Percentiles rank a stretch among this genome's conserved stretches.
Evolutionary conservation across 257 asterid species (phyloP).

Genomic region (Fraxinus cuspidata): DNA sequence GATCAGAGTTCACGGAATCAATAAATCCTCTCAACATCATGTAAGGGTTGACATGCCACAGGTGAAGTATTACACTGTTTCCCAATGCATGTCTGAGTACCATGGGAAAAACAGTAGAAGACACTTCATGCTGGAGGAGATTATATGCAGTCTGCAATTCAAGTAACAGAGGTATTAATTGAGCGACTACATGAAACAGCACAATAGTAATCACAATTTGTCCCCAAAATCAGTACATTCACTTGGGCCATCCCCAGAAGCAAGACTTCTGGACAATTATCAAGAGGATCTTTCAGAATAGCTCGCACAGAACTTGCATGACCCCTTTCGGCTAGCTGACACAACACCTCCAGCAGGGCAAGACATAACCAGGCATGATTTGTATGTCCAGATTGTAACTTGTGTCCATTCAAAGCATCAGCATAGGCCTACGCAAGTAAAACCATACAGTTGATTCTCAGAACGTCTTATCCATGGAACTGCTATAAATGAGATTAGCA

Average conservation of each 20-base stretch:
- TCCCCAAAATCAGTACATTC: slow-evolving; percentile 48
- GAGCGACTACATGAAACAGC: slow-evolving; percentile 2
- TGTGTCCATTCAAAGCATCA: slow-evolving; percentile 44
- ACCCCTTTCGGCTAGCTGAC: slow-evolving; percentile 63
- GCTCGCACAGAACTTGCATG: slow-evolving; percentile 51
- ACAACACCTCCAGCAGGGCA: slow-evolving; percentile 69
- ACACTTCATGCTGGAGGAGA: slow-evolving; percentile 80
- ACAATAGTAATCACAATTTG: slow-evolving; percentile 15
- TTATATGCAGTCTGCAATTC: slow-evolving; percentile 82
- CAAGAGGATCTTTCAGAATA: slow-evolving; percentile 49
- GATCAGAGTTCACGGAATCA: slow-evolving; percentile 68
- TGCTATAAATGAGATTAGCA: background rate
- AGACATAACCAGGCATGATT: slow-evolving; percentile 56
- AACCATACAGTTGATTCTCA: background rate
- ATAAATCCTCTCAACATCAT: slow-evolving; percentile 73
- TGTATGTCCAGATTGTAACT: slow-evolving; percentile 39
- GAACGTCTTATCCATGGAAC: background rate
- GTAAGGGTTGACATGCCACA: slow-evolving; percentile 76
- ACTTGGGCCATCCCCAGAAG: slow-evolving; percentile 62
- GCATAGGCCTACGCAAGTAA: slow-evolving; percentile 33
- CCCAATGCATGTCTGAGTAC: slow-evolving; percentile 53
- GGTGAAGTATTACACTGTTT: slow-evolving; percentile 47
- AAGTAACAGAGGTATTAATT: slow-evolving; percentile 24
- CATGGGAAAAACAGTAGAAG: slow-evolving; percentile 64
- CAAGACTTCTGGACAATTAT: slow-evolving; percentile 54